phyloP scores from a whole-genome alignment of 805 yeast species.

The Cyberlindnera veronae region DNA sequence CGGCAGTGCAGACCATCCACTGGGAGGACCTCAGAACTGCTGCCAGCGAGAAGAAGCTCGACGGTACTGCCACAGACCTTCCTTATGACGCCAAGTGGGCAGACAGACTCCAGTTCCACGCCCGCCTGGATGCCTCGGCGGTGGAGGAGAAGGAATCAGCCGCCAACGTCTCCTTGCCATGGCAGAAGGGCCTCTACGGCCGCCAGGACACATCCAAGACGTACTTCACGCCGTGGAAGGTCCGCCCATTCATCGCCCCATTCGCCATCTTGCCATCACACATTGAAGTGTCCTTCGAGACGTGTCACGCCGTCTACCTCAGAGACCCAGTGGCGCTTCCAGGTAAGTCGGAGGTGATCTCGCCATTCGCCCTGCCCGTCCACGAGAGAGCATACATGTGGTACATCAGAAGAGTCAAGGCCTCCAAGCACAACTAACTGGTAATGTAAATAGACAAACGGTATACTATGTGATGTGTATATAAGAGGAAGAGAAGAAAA shows the following conservation, averaged over 20 bases:
- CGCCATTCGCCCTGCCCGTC: slow-evolving; percentile 77
- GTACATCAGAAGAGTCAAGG: slow-evolving; percentile 71
- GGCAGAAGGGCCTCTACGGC: slow-evolving; percentile 81
- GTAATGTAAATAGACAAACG: no score
- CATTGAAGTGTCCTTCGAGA: slow-evolving; percentile 81
- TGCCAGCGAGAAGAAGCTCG: slow-evolving; percentile 29
- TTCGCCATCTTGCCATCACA: slow-evolving; percentile 91
- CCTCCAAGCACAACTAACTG: slow-evolving; percentile 16
- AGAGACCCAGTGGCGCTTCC: slow-evolving; percentile 98
- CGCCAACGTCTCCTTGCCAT: slow-evolving; percentile 60
- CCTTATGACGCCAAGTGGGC: slow-evolving; percentile 53
- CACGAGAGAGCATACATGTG: slow-evolving; percentile 96
- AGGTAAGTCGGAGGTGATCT: slow-evolving; percentile 91
- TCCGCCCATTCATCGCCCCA: slow-evolving; percentile 90
- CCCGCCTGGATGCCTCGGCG: slow-evolving; percentile 41
- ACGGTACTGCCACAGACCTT: slow-evolving; percentile 26
- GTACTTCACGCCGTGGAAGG: slow-evolving; percentile 95
- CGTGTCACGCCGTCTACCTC: slow-evolving; percentile 95
- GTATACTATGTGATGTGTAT: not conserved
- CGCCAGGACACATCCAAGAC: slow-evolving; percentile 72
- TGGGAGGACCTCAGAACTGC: slow-evolving; percentile 29
- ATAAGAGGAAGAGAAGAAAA: not conserved
- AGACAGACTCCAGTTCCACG: slow-evolving; percentile 39
- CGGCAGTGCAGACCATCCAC: slow-evolving; percentile 23
- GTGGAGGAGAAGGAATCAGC: slow-evolving; percentile 50